A percentile compares a stretch with the other conserved stretches of the same genome.
Conservation (phyloP, 176 grass and related monocot genomes). For the Avena insularis region DNA sequence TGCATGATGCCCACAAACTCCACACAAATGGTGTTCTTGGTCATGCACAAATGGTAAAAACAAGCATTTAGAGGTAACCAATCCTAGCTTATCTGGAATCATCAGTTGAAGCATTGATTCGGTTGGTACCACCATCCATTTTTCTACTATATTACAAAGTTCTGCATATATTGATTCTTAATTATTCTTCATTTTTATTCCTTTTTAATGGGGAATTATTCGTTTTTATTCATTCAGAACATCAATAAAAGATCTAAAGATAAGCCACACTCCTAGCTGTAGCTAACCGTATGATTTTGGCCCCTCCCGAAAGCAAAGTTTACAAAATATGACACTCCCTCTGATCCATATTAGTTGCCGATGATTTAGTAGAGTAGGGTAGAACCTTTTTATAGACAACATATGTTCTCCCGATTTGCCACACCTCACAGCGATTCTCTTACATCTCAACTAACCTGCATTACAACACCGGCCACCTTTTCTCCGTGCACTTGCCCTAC, state of each 20-base stretch:
- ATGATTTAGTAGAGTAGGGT: not conserved
- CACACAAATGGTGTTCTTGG: constrained; percentile 5
- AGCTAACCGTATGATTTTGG: not conserved
- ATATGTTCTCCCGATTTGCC: not conserved
- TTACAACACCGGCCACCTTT: not conserved
- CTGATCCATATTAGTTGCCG: too few species aligned
- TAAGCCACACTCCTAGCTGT: not conserved
- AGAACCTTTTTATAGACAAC: not conserved
- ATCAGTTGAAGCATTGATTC: not conserved
- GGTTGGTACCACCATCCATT: not conserved
- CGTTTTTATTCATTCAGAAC: not conserved
- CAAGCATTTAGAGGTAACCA: not conserved
- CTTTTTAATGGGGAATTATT: too few species aligned
- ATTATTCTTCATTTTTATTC: not conserved
- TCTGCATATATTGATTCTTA: not conserved
- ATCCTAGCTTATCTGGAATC: constrained; percentile 2
- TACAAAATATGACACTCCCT: too few species aligned
- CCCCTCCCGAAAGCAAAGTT: constrained; percentile 31
- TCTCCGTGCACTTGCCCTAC: not conserved
- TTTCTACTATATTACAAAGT: not conserved
- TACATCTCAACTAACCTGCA: not conserved
- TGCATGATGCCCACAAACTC: not conserved
- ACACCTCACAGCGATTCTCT: not conserved
- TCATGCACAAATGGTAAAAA: not conserved
- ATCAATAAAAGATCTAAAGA: not conserved